phyloP scores from a whole-genome alignment of 352 stramenopile species.

The Pythium vanterpoolii region DNA sequence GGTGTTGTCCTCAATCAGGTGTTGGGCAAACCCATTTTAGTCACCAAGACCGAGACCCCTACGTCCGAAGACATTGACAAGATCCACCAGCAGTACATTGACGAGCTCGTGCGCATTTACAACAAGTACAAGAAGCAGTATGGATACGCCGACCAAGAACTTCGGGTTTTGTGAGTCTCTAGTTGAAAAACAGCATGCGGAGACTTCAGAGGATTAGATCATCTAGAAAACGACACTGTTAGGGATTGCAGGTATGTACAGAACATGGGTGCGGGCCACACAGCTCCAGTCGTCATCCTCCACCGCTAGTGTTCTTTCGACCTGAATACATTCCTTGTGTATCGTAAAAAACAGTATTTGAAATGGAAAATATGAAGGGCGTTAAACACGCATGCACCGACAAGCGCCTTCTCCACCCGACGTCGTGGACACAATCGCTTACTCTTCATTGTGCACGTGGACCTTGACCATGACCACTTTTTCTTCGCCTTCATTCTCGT shows the following conservation, averaged over 20 bases:
- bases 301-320: no score
- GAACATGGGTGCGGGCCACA: no score
- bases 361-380: no score
- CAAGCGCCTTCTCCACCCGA: no score
- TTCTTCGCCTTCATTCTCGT: background rate
- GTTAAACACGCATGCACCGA: no score
- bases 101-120: constrained; percentile 72
- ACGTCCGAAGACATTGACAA: constrained; percentile 63
- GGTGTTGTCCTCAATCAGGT: constrained; percentile 68
- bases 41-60: constrained; percentile 59
- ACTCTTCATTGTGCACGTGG: background rate
- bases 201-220: no score
- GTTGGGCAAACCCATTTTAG: constrained; percentile 69
- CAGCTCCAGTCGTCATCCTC: no score
- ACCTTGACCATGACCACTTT: background rate
- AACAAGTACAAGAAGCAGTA: constrained; percentile 84
- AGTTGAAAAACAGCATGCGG: background rate
- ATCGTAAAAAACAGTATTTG: no score
- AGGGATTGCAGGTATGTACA: no score
- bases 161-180: constrained; percentile 49
- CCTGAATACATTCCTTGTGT: no score
- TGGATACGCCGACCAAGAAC: constrained; percentile 49
- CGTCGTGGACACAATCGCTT: no score
- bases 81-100: constrained; percentile 63
- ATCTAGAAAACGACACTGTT: no score